These are phyloP conservation scores for Hypsizygus marmoreus DNA, from an alignment of 768 basidiomycete genomes.

Conservation along the genomic window DNA sequence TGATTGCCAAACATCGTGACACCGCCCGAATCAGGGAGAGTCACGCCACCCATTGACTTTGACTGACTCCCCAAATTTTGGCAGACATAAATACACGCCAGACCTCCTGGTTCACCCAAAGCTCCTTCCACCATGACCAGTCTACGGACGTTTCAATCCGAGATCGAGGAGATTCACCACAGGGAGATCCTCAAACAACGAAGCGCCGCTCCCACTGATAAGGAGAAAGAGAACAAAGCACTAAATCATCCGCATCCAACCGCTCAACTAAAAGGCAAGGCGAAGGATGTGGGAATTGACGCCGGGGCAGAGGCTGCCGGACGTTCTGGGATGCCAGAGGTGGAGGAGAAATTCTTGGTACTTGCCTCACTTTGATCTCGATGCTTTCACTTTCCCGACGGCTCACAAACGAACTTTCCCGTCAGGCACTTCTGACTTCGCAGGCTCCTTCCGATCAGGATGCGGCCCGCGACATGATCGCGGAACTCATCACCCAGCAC, in stretches of 20 bases:
- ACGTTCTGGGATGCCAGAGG: conserved; percentile 39
- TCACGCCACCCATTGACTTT: conserved; percentile 11
- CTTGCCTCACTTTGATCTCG: conserved; percentile 11
- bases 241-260: conserved; percentile 26
- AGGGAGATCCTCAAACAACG: conserved; percentile 70
- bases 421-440: conserved; percentile 49
- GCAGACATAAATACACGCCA: conserved; percentile 14
- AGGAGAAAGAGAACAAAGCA: conserved; percentile 36
- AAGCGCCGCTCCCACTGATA: conserved; percentile 33
- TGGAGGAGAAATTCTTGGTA: conserved; percentile 60
- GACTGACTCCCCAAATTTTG: conserved; percentile 22
- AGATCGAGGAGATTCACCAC: conserved; percentile 76
- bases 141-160: conserved; percentile 66
- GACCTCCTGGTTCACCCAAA: not conserved
- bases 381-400: conserved; percentile 1
- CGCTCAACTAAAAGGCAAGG: conserved; percentile 39
- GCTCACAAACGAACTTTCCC: conserved; percentile 10
- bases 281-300: conserved; percentile 33
- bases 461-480: conserved; percentile 62
- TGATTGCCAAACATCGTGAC: conserved; percentile 3
- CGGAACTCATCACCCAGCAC: conserved; percentile 64
- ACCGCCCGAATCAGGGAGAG: conserved; percentile 12
- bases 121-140: conserved; percentile 43
- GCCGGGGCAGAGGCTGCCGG: conserved; percentile 12
- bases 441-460: conserved; percentile 45